phyloP scores from a whole-genome alignment of 108 stramenopile species.

The Cyclotella kingstonii region DNA sequence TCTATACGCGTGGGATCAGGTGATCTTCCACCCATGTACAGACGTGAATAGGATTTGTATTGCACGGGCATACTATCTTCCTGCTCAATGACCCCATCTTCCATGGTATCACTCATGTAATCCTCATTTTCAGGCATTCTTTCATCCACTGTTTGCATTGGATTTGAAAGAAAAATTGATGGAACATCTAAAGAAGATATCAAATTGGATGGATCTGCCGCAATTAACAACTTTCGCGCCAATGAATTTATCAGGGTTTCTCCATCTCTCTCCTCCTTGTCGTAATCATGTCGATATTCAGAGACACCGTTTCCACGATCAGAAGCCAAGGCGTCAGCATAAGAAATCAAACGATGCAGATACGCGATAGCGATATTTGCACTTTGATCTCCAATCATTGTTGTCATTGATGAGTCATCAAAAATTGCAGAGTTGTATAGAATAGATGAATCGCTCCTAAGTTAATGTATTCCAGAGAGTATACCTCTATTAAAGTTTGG shows the following conservation, averaged over 20 bases:
- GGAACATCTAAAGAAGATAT: constrained; percentile 28
- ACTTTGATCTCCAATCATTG: no score
- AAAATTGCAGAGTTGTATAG: no score
- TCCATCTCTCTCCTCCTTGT: constrained; percentile 11
- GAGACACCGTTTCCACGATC: not conserved
- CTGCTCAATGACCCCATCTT: constrained; percentile 15
- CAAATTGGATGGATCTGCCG: constrained; percentile 33
- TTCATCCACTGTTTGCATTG: not conserved
- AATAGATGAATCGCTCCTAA: no score
- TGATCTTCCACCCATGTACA: no score
- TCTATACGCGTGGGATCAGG: no score
- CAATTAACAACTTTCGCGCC: constrained; percentile 21
- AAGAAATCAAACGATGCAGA: constrained; percentile 10
- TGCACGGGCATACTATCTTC: no score
- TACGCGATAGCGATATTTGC: constrained; percentile 3
- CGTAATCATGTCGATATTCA: not conserved
- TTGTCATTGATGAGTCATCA: no score
- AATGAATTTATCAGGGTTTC: constrained; percentile 30
- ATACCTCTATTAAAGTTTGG: no score
- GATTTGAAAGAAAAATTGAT: constrained; percentile 22
- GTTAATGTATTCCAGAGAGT: no score
- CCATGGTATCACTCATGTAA: not conserved
- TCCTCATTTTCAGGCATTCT: not conserved
- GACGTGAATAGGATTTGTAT: no score
- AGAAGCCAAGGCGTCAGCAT: constrained; percentile 1